Conservation (phyloP, 2,329 filamentous ascomycete genomes). For the Aureobasidium melanogenum region DNA sequence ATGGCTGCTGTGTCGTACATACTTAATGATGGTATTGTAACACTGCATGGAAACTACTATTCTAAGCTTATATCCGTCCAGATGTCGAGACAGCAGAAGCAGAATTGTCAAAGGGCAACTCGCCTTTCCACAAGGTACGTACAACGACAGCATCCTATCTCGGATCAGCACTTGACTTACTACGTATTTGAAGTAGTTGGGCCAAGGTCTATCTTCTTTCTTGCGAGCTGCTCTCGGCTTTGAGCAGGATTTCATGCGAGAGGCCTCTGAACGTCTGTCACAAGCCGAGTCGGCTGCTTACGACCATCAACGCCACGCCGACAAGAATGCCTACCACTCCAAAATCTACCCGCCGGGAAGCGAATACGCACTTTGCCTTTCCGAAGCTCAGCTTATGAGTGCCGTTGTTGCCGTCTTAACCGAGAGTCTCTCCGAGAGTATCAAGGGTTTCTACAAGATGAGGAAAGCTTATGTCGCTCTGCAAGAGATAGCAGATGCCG, state of each 20-base stretch:
- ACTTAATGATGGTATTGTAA: constrained; percentile 31
- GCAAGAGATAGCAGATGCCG: constrained; percentile 67
- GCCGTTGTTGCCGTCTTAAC: constrained; percentile 84
- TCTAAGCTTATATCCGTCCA: constrained; percentile 2
- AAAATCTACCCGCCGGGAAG: constrained; percentile 72
- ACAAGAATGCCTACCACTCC: constrained; percentile 54
- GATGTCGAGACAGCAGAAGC: constrained; percentile 78
- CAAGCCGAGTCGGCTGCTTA: constrained; percentile 70
- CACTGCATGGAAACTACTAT: neutral
- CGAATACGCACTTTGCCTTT: constrained; percentile 77
- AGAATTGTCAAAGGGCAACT: constrained; percentile 61
- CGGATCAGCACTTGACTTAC: neutral
- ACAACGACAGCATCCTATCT: neutral
- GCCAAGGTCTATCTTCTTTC: constrained; percentile 72
- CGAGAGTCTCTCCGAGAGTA: constrained; percentile 82
- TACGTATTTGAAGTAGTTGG: constrained; percentile 45
- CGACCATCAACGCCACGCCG: constrained; percentile 65
- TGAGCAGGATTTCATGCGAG: constrained; percentile 82
- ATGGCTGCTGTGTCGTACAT: constrained; percentile 28
- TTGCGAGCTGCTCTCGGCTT: constrained; percentile 81
- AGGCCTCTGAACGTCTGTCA: constrained; percentile 64
- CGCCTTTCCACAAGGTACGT: constrained; percentile 71
- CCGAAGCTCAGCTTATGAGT: constrained; percentile 79
- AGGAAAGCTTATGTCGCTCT: constrained; percentile 80
- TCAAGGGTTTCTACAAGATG: constrained; percentile 88